Evolutionary conservation across 129 eudicot species (phyloP).

Genomic region (Ambrosia trifida): DNA sequence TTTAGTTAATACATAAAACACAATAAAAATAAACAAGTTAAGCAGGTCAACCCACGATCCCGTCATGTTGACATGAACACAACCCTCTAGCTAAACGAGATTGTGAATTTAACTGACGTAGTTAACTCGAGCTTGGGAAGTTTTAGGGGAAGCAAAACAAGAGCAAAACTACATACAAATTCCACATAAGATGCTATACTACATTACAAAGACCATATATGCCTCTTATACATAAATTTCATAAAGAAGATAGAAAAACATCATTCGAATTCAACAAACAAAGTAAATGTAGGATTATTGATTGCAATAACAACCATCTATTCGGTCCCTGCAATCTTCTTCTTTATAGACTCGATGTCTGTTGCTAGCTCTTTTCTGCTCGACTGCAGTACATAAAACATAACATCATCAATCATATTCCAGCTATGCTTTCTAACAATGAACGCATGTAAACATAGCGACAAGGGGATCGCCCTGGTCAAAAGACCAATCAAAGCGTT

Average conservation of each 20-base stretch:
- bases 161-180: slow-evolving; percentile 16
- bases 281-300: slow-evolving; percentile 22
- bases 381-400: slow-evolving; percentile 49
- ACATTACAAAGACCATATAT: slow-evolving; percentile 40
- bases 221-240: slow-evolving; percentile 37
- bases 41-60: too few species aligned
- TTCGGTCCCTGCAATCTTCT: slow-evolving; percentile 93
- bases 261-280: slow-evolving; percentile 23
- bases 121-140: slow-evolving; percentile 6
- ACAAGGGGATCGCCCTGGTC: background rate
- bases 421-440: background rate
- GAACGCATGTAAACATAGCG: background rate
- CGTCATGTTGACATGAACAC: too few species aligned
- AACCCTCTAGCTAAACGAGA: too few species aligned
- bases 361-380: slow-evolving; percentile 93
- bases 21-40: too few species aligned
- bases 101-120: background rate
- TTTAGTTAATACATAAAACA: too few species aligned
- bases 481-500: background rate
- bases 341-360: slow-evolving; percentile 85
- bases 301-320: slow-evolving; percentile 35
- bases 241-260: slow-evolving; percentile 10
- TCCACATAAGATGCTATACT: slow-evolving; percentile 41
- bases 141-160: slow-evolving; percentile 24
- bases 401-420: background rate